Conservation (phyloP, 441 rosid species). For the Adansonia gregorii region DNA sequence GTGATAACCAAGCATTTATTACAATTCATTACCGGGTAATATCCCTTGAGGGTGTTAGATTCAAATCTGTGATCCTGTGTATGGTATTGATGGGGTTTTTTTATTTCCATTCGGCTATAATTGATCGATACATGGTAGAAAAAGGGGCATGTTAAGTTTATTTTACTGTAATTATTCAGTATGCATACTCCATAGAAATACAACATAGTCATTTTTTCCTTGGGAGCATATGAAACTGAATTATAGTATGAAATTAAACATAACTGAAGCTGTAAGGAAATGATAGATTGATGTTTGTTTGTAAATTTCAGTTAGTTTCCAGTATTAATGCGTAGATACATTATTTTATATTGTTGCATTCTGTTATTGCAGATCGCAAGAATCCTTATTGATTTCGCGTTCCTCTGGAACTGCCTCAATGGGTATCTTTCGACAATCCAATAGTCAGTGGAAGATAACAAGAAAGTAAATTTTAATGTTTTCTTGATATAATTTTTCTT, state of each 20-base stretch:
- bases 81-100: not conserved
- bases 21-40: not conserved
- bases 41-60: not conserved
- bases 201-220: not conserved
- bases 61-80: not conserved
- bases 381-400: constrained; percentile 33
- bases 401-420: constrained; percentile 47
- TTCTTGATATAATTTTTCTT: not conserved
- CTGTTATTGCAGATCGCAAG: constrained; percentile 15
- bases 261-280: not conserved
- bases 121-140: not conserved
- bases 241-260: not conserved
- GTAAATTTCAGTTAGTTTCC: not conserved
- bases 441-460: constrained; percentile 47
- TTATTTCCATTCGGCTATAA: not conserved
- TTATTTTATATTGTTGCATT: not conserved
- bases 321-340: not conserved
- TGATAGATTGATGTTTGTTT: not conserved
- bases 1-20: not conserved
- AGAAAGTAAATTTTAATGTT: constrained; percentile 44
- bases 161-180: not conserved
- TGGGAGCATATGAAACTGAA: not conserved
- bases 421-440: constrained; percentile 44
- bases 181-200: not conserved
- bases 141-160: not conserved